These are phyloP conservation scores for Oryza longistaminata DNA, from an alignment of 176 grass and related monocot species.

Conservation along the genomic window DNA sequence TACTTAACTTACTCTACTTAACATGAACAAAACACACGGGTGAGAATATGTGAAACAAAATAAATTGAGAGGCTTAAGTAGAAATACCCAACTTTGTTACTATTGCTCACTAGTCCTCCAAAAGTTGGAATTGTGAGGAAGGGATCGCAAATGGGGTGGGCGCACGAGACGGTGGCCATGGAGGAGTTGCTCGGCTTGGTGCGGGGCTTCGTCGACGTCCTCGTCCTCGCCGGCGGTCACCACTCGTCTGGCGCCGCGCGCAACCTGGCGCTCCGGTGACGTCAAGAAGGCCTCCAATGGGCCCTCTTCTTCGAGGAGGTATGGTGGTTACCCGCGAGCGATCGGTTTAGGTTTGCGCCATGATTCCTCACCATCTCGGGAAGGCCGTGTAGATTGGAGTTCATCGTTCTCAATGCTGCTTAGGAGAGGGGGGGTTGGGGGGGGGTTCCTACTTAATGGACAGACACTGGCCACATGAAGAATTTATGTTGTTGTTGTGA, in stretches of 20 bases:
- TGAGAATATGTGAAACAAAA: not conserved
- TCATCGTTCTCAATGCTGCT: not conserved
- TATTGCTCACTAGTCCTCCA: not conserved
- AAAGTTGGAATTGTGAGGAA: constrained; percentile 23
- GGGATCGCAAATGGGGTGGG: constrained; percentile 44
- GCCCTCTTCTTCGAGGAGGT: constrained; percentile 83
- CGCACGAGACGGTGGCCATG: constrained; percentile 46
- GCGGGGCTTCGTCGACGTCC: constrained; percentile 72
- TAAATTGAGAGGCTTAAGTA: not conserved
- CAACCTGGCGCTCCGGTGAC: constrained; percentile 49
- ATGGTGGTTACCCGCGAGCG: no score
- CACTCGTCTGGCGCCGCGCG: constrained; percentile 51
- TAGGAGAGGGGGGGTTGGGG: not conserved
- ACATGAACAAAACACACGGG: not conserved
- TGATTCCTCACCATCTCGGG: not conserved
- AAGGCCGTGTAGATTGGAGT: not conserved
- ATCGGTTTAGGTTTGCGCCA: constrained; percentile 6
- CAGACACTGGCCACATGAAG: not conserved
- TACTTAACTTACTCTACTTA: not conserved
- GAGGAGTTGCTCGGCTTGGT: constrained; percentile 54
- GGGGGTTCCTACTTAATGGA: not conserved
- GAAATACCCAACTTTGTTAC: not conserved
- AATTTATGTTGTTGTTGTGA: not conserved
- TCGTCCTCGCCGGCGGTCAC: constrained; percentile 72
- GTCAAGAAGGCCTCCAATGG: constrained; percentile 62